Evolutionary conservation across 1,139 yeast species (phyloP).

Genomic region (Yamadazyma blattariae): DNA sequence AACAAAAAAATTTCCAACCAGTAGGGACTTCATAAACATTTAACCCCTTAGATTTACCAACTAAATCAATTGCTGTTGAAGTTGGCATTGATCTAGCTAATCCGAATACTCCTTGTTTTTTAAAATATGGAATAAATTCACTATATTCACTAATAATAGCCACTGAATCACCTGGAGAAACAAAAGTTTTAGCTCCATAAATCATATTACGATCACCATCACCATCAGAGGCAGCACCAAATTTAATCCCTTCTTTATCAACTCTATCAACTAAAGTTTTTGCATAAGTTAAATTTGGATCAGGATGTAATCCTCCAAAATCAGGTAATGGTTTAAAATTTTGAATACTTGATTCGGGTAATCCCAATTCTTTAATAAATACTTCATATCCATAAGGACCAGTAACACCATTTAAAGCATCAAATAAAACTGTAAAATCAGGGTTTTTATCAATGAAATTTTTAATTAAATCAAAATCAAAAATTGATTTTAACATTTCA

Average conservation of each 20-base stretch:
- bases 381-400: slow-evolving; percentile 93
- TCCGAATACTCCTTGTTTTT: slow-evolving; percentile 82
- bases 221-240: slow-evolving; percentile 99
- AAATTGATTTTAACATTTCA: slow-evolving; percentile 74
- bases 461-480: slow-evolving; percentile 82
- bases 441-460: slow-evolving; percentile 51
- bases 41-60: slow-evolving; percentile 75
- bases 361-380: slow-evolving; percentile 80
- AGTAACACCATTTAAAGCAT: slow-evolving; percentile 92
- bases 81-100: slow-evolving; percentile 99
- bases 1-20: slow-evolving; percentile 98
- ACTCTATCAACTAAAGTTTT: slow-evolving; percentile 81
- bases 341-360: slow-evolving; percentile 69
- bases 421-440: slow-evolving; percentile 75
- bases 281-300: slow-evolving; percentile 96
- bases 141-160: slow-evolving; percentile 97
- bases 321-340: slow-evolving; percentile 79
- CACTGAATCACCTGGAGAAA: slow-evolving; percentile 97
- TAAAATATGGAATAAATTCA: slow-evolving; percentile 83
- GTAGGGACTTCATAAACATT: slow-evolving; percentile 94
- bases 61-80: slow-evolving; percentile 88
- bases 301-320: slow-evolving; percentile 97
- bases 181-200: slow-evolving; percentile 93
- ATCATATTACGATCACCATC: slow-evolving; percentile 99
- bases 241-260: slow-evolving; percentile 74